Evolutionary conservation across 768 basidiomycete species (phyloP), one percentile per base, ranked within the genome.

Genomic region (Suillus luteus): DNA sequence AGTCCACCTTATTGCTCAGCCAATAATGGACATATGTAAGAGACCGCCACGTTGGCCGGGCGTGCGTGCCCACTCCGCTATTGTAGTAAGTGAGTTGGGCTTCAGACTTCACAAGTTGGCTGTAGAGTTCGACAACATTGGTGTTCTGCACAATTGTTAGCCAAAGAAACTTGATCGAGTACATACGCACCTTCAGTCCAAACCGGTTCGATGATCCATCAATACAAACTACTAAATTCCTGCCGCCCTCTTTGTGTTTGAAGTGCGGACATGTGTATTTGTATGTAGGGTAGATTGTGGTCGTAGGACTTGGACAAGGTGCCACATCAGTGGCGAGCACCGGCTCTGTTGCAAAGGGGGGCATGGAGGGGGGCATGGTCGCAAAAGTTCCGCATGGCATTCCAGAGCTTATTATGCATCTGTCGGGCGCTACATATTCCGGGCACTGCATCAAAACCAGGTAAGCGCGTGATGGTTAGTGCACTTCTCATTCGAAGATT

Each of bases 1-100:
- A 40, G 46, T 77, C 76, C 22, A 77, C 65, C 27, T 44, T 66
- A 57, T 73, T 64, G 24, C 22, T 54, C 2, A 78, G 3, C 4
- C 67, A 64, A 60, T 74, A 72, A 24, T 65, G 63, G 44, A 52
- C 63, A 51, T 68, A 76, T 44, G 57, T 64, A 33, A 61, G 60
- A 35, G 60, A 64, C 27, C 60, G 60, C 61, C 63, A 54, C 5
- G 60, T 24, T 0, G 69, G 71, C 38, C 60, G 51, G 7, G 70
- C 65, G n/a, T 68, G 72, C 0, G 77, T 76, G 1, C 77, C 77
- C 11, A 77, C 73, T 1, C 78, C 78, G 24, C 71, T 67, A 17
- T 70, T 69, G 54, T 78, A 78, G 55, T 66, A 69, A 12, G 67
- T 73, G 33, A 65, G 62, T 54, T 77, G 77, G 11, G 58, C 46